Conservation (phyloP, 352 stramenopile species). For the Elongisporangium undulatum region DNA sequence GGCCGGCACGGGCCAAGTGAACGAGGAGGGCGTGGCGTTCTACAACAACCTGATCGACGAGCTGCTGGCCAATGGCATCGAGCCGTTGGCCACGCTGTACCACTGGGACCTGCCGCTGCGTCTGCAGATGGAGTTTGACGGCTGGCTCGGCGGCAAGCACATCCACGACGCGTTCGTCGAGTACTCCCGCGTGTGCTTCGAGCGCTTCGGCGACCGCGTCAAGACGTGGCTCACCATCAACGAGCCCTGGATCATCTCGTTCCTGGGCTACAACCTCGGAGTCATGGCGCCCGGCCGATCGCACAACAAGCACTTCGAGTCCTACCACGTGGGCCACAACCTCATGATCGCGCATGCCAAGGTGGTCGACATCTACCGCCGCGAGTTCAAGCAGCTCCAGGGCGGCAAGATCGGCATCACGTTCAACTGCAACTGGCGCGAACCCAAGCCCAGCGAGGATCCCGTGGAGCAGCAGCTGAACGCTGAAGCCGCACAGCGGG, state of each 20-base stretch:
- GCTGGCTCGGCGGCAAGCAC: conserved; percentile 17
- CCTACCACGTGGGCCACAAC: conserved; percentile 76
- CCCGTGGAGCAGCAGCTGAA: conserved; percentile 29
- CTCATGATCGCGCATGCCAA: conserved; percentile 75
- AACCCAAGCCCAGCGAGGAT: conserved; percentile 33
- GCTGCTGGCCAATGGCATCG: conserved; percentile 61
- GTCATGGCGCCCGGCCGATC: conserved; percentile 57
- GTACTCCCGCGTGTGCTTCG: conserved; percentile 80
- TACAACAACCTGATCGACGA: too few relatives aligned
- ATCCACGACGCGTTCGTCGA: conserved; percentile 38
- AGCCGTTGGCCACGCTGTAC: conserved; percentile 85
- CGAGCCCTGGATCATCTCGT: conserved; percentile 70
- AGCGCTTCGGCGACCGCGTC: conserved; percentile 79
- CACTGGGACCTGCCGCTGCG: conserved; percentile 89
- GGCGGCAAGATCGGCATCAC: conserved; percentile 80
- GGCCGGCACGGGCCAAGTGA: conserved; percentile 53
- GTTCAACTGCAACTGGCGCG: conserved; percentile 79
- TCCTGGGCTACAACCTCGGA: conserved; percentile 74
- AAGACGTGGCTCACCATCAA: conserved; percentile 90
- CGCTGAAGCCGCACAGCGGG: conserved; percentile 46
- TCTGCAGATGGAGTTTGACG: conserved; percentile 64
- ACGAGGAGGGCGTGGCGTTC: too few relatives aligned
- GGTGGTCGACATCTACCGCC: conserved; percentile 65
- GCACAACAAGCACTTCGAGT: conserved; percentile 21
- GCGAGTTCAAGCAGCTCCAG: conserved; percentile 45